Evolutionary conservation across 768 basidiomycete genomes (phyloP), one percentile per base, ranked within the genome.

Genomic region (Tylopilus rubrobrunneus): DNA sequence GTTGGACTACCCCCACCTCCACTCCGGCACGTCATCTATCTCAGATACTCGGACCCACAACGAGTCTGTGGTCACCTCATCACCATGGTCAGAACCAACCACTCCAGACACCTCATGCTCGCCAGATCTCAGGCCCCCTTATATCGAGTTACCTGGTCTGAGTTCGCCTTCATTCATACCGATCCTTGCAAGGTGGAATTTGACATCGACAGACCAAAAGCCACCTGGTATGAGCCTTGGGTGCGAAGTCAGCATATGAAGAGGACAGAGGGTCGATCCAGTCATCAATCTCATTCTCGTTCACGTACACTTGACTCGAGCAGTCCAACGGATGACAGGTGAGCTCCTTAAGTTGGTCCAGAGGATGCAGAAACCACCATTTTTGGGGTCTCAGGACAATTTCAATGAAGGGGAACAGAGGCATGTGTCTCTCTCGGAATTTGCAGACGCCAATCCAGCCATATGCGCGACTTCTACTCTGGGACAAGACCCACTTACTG

Each of bases 151-250:
- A 10, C 85, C 87, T 5, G 89, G 87, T 8, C 75, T 89, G 39
- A 67, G 70, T 51, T 83, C 84, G 7, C 69, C 80, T 45, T 80
- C 85, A 25, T 71, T 90, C 23, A 83, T 92, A 49, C 89, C 89
- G 5, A 85, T 97, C 52, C 79, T 98, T 28, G 95, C 46, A 95
- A 95, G 69, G 84, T 98, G 12, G 94, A 98, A 68, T 97, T 98
- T 62, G 92, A 97, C 67, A 86, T 98, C 61, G 95, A 97, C 69
- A 76, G 76, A 37, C 75, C 80, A 49, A 85, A 78, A 58, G 94
- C 92, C 2, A 73, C 74, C 4, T 97, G 94, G 94, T 94, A 86
- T 58, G 85, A 85, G n/a, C 84, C 85, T 8, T 96, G 91, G 90
- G 55, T 84, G 27, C 77, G 83, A 52, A 88, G 84, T 62, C 73